These are phyloP conservation scores for Cyclostephanos tholiformis DNA, from an alignment of 108 stramenopile genomes.

Conservation along the genomic window DNA sequence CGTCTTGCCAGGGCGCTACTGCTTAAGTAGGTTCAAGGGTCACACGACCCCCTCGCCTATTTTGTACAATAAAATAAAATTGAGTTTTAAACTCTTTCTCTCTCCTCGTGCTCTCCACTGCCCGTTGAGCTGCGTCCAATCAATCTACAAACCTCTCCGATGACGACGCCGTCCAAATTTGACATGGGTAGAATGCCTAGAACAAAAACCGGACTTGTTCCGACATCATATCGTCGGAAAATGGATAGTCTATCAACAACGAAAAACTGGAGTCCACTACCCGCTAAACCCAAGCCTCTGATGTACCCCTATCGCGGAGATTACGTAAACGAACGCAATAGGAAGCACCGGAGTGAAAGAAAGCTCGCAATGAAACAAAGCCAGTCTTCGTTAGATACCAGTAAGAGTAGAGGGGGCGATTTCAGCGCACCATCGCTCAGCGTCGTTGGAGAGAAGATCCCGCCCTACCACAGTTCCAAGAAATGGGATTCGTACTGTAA, in stretches of 20 bases:
- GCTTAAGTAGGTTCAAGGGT: constrained; percentile 9
- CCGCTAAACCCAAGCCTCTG: constrained; percentile 12
- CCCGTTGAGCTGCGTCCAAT: not conserved
- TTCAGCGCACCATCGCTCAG: not conserved
- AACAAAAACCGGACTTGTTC: constrained; percentile 28
- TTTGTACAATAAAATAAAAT: too few species aligned
- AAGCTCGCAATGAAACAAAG: constrained; percentile 7
- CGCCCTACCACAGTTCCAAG: not conserved
- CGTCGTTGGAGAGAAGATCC: not conserved
- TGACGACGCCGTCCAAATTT: constrained; percentile 23
- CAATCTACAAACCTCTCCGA: not conserved
- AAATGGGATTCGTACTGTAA: constrained; percentile 25
- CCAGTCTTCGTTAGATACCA: not conserved
- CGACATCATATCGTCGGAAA: constrained; percentile 11
- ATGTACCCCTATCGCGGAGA: constrained; percentile 33
- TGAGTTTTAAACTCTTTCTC: too few species aligned
- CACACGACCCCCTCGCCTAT: not conserved
- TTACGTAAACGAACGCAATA: constrained; percentile 28
- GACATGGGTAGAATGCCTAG: constrained; percentile 22
- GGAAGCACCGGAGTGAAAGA: not conserved
- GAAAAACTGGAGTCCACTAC: constrained; percentile 8
- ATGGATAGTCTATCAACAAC: constrained; percentile 4
- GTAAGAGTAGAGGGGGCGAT: not conserved
- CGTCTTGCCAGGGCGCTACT: constrained; percentile 44
- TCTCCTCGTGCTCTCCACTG: not conserved